Conservation (phyloP, 2,329 filamentous ascomycete species). For the Phyllosticta ampelicida region DNA sequence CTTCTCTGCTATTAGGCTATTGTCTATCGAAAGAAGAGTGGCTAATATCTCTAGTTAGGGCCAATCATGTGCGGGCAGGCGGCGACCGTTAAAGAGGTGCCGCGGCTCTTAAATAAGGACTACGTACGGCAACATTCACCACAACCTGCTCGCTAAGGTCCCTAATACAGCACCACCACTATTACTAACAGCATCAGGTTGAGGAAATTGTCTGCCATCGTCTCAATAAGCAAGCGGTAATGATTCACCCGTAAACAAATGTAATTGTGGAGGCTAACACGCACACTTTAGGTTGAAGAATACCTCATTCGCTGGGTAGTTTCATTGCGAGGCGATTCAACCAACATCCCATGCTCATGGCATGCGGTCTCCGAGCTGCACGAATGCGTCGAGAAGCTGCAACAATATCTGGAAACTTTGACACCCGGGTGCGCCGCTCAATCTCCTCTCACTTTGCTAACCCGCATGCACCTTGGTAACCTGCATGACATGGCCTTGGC, state of each 20-base stretch:
- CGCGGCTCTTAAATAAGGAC: too few relatives aligned
- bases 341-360: constrained; percentile 31
- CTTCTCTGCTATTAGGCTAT: neutral
- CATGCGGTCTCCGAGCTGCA: constrained; percentile 31
- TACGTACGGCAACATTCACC: neutral
- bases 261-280: neutral
- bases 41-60: neutral
- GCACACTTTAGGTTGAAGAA: neutral
- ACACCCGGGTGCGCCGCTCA: constrained; percentile 10
- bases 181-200: constrained; percentile 1
- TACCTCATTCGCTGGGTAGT: constrained; percentile 2
- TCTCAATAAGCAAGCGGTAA: neutral
- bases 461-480: too few relatives aligned
- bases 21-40: neutral
- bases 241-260: neutral
- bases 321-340: neutral
- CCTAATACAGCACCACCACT: neutral
- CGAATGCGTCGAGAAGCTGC: constrained; percentile 29
- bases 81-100: neutral
- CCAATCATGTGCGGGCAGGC: neutral
- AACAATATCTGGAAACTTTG: constrained; percentile 29
- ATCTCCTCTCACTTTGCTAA: neutral
- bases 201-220: constrained; percentile 3
- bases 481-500: neutral
- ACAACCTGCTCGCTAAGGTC: neutral